Conservation (phyloP, 352 stramenopile genomes). For the Elongisporangium prolatum region DNA sequence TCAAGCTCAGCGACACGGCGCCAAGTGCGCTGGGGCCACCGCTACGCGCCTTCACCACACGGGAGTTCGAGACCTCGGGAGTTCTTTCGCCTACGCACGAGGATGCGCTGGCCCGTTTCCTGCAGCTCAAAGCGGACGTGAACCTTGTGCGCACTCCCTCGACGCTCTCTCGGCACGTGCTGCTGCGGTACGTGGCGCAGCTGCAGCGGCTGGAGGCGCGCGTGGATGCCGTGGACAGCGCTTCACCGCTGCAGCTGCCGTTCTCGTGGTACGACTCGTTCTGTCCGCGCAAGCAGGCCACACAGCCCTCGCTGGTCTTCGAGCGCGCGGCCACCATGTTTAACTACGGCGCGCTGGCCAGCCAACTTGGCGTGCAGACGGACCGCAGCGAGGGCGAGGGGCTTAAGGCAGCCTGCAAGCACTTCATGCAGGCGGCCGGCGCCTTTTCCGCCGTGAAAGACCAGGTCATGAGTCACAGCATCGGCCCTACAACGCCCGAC, state of each 20-base stretch:
- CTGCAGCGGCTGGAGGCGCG: conserved; percentile 56
- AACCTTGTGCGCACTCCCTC: conserved; percentile 71
- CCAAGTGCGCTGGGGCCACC: conserved; percentile 29
- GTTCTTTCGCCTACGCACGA: conserved; percentile 17
- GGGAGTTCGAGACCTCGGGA: conserved; percentile 48
- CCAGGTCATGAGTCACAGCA: conserved; percentile 32
- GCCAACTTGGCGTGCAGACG: conserved; percentile 73
- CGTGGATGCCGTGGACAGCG: conserved; percentile 30
- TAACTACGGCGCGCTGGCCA: conserved; percentile 81
- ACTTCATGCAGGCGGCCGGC: conserved; percentile 85
- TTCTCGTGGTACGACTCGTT: conserved; percentile 93
- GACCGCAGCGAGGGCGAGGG: conserved; percentile 70
- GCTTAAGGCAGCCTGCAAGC: conserved; percentile 75
- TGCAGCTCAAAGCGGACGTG: conserved; percentile 57
- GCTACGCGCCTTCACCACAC: conserved; percentile 61
- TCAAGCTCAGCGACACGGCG: conserved; percentile 68
- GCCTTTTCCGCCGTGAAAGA: conserved; percentile 65
- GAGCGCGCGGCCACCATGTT: conserved; percentile 86
- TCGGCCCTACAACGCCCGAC: conserved; percentile 45
- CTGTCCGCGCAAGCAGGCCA: conserved; percentile 80
- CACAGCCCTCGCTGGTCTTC: conserved; percentile 55
- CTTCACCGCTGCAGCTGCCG: conserved; percentile 35
- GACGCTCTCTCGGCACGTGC: conserved; percentile 53
- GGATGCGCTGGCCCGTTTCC: conserved; percentile 36
- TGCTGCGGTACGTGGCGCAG: conserved; percentile 77